Conservation (phyloP, 306 rosid genomes). For the Cucurbita pepo region DNA sequence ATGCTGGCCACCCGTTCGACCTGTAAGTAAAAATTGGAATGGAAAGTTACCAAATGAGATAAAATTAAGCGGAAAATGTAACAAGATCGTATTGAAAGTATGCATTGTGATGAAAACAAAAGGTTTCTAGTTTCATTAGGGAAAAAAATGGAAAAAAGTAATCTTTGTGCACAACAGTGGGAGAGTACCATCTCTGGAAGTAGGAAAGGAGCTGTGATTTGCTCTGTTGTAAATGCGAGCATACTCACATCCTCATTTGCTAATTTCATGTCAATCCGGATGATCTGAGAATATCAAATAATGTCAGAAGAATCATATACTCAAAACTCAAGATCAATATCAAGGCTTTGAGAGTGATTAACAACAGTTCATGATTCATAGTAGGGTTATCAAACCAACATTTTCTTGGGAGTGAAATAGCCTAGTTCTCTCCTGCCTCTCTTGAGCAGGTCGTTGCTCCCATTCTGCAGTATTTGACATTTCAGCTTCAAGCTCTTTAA, state of each 20-base stretch:
- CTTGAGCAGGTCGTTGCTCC: conserved; percentile 83
- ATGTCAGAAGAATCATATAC: conserved; percentile 12
- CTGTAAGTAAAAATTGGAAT: conserved; percentile 20
- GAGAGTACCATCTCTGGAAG: conserved; percentile 87
- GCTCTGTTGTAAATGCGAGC: conserved; percentile 90
- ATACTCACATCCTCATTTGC: conserved; percentile 95
- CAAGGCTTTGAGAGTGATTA: neutral
- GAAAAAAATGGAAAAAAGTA: too few species aligned
- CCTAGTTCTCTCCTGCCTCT: conserved; percentile 97
- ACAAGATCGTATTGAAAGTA: neutral
- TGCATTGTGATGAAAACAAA: neutral
- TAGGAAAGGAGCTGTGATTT: conserved; percentile 87
- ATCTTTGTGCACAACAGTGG: neutral
- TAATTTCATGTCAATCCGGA: conserved; percentile 89
- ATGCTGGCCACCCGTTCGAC: conserved; percentile 98
- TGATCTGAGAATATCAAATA: conserved; percentile 41
- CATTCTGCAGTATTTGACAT: conserved; percentile 88
- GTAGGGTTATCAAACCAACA: conserved; percentile 31
- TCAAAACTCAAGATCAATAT: conserved; percentile 5
- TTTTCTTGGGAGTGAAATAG: conserved; percentile 92
- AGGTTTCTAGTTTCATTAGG: neutral
- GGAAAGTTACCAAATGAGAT: neutral
- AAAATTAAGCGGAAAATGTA: neutral
- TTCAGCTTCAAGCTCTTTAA: conserved; percentile 93
- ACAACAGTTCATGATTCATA: neutral